Evolutionary conservation across 2,329 filamentous ascomycete genomes (phyloP), one percentile per base, ranked within the genome.

Genomic region (Parafenestella ontariensis): DNA sequence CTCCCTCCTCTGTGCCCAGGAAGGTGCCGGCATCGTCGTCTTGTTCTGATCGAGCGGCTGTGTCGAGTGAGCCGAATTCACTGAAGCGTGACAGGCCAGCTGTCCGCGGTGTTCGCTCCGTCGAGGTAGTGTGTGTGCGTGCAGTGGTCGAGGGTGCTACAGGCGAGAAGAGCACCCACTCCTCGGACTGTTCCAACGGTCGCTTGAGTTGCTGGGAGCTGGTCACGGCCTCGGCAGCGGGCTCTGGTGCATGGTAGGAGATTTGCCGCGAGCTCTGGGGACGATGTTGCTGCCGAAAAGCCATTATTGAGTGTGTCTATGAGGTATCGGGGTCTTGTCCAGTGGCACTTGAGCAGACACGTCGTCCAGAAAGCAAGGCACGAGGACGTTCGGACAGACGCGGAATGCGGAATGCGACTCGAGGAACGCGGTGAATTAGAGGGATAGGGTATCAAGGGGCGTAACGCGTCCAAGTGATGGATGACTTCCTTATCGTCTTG

Each of bases 131-230:
- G 54, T 84, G 87, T 40, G 88, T 91, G 47, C 88, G 83, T 58
- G 89, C 87, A 18, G 89, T 87, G 8, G 83, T 83, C 1, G 91
- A 91, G n/a, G 68, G 64, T 9, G 76, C 72, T n/a, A 70, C 67
- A 0, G 80, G 80, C 7, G 92, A 91, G 81, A 99, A 99, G 61
- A 99, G 86, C 49, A 98, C 89, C 95, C 95, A 99, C 84, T 96
- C 94, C 76, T 95, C 89, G 11, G 91, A 89, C 62, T 93, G 89
- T 57, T 90, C 87, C 55, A 87, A 78, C 39, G 78, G 71, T 18
- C 79, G 76, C 61, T 80, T 78, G 43, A 69, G 72, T 45, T 75
- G 75, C 31, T 77, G 73, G 42, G 78, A 76, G 54, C 56, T 50
- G 33, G 66, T 58, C 42, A 63, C 62, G 51, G 64, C 59, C 45